These are phyloP conservation scores for Xylariaceae sp. DNA, from an alignment of 2,329 filamentous ascomycete genomes.

Conservation along the genomic window DNA sequence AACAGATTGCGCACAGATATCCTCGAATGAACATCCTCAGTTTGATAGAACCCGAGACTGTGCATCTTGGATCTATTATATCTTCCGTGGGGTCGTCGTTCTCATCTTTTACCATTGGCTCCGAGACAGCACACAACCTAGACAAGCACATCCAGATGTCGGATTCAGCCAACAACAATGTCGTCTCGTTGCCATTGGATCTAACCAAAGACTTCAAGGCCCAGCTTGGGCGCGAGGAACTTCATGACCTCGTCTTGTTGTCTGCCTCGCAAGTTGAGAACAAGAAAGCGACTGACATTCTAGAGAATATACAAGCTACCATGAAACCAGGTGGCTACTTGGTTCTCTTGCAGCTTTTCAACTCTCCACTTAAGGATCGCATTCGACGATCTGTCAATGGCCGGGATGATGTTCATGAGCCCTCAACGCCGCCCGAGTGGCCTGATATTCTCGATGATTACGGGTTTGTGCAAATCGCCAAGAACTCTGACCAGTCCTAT, in stretches of 20 bases:
- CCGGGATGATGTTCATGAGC: slow-evolving; percentile 14
- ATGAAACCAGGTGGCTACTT: slow-evolving; percentile 46
- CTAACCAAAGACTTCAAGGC: slow-evolving; percentile 14
- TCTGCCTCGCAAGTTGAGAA: slow-evolving; percentile 39
- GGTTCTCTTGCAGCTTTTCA: slow-evolving; percentile 26
- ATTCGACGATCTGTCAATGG: slow-evolving; percentile 14
- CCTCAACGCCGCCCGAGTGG: slow-evolving; percentile 38
- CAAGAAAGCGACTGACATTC: slow-evolving; percentile 17
- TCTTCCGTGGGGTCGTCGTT: slow-evolving; percentile 38
- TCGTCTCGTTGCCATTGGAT: slow-evolving; percentile 26
- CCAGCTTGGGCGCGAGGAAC: slow-evolving; percentile 14
- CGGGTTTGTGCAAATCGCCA: slow-evolving; percentile 38
- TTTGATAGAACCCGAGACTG: slow-evolving; percentile 37
- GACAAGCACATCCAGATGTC: not conserved
- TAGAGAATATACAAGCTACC: slow-evolving; percentile 35
- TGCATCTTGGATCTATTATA: slow-evolving; percentile 38
- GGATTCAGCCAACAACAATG: slow-evolving; percentile 6
- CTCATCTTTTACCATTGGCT: slow-evolving; percentile 34
- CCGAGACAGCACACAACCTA: slow-evolving; percentile 18
- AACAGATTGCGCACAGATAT: slow-evolving; percentile 45
- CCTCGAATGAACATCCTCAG: slow-evolving; percentile 44
- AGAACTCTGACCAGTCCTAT: slow-evolving; percentile 39
- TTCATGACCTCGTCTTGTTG: slow-evolving; percentile 40
- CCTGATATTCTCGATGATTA: slow-evolving; percentile 37
- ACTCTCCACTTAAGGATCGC: slow-evolving; percentile 20